A percentile compares a stretch with the other conserved stretches of the same genome.
phyloP scores from a whole-genome alignment of 306 rosid species.

The Prunus mume region DNA sequence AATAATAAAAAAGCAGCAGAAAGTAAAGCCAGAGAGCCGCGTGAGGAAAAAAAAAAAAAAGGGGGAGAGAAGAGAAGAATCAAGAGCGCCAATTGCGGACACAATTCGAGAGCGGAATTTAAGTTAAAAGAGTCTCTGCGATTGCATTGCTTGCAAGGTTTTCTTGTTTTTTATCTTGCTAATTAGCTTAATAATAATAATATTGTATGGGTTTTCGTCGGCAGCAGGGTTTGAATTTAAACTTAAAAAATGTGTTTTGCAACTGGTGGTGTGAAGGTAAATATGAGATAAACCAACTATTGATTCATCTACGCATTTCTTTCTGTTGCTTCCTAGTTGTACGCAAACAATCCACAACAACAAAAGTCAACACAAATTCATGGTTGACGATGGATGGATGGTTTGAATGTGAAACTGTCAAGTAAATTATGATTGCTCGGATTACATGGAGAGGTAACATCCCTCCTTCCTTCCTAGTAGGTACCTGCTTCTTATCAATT shows the following conservation, averaged over 20 bases:
- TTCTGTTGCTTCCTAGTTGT: not conserved
- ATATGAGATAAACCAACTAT: too few relatives aligned
- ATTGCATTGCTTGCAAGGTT: not conserved
- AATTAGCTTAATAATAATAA: not conserved
- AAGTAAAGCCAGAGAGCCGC: not conserved
- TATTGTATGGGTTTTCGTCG: not conserved
- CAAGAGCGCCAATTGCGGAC: conserved; percentile 27
- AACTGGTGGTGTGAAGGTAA: too few relatives aligned
- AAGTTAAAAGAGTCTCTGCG: not conserved
- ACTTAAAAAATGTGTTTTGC: not conserved
- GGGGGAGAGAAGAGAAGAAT: not conserved
- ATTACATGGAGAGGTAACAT: not conserved
- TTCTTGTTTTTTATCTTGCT: not conserved
- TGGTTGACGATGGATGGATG: not conserved
- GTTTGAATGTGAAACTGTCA: too few relatives aligned
- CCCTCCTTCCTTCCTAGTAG: not conserved
- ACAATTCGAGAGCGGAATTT: not conserved
- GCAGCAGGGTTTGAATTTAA: not conserved
- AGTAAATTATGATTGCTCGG: not conserved
- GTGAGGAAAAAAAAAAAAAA: not conserved
- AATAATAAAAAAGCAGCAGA: not conserved
- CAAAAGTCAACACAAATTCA: not conserved
- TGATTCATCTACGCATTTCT: not conserved
- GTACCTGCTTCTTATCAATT: too few relatives aligned
- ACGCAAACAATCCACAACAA: not conserved